A percentile compares a stretch with the other conserved stretches of the same genome.
phyloP scores from a whole-genome alignment of 441 rosid species.

The Adansonia rubrostipa region DNA sequence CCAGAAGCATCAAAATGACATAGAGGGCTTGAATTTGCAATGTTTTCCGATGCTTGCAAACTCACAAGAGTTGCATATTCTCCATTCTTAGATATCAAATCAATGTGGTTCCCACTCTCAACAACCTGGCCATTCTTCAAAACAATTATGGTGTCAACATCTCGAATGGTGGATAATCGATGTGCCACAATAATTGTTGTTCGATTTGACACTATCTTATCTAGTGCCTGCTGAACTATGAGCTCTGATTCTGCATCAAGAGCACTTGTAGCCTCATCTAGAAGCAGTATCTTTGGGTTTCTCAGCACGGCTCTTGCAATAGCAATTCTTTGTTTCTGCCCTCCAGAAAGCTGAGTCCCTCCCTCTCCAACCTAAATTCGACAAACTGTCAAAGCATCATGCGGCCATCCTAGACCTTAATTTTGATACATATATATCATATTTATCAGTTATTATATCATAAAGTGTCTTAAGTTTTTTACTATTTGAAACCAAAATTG shows the following conservation, averaged over 20 bases:
- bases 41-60: conserved; percentile 50
- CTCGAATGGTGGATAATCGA: conserved; percentile 64
- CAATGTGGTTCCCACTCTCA: conserved; percentile 66
- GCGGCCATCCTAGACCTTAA: not conserved
- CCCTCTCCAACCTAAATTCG: conserved; percentile 77
- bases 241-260: conserved; percentile 82
- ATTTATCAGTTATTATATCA: not conserved
- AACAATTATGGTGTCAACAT: conserved; percentile 64
- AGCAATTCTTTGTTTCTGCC: conserved; percentile 82
- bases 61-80: conserved; percentile 66
- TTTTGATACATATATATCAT: not conserved
- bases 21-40: conserved; percentile 38
- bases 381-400: conserved; percentile 21
- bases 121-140: conserved; percentile 63
- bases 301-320: conserved; percentile 49
- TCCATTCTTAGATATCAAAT: conserved; percentile 60
- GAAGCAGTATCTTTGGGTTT: conserved; percentile 68
- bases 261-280: conserved; percentile 90
- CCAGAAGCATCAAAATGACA: conserved; percentile 39
- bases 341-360: conserved; percentile 92
- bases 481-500: not conserved
- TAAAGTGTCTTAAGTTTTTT: not conserved
- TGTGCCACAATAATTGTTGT: conserved; percentile 76
- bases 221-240: conserved; percentile 71
- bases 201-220: conserved; percentile 57